phyloP scores from a whole-genome alignment of 139 green algal genomes.

The Chlorella vulgaris region DNA sequence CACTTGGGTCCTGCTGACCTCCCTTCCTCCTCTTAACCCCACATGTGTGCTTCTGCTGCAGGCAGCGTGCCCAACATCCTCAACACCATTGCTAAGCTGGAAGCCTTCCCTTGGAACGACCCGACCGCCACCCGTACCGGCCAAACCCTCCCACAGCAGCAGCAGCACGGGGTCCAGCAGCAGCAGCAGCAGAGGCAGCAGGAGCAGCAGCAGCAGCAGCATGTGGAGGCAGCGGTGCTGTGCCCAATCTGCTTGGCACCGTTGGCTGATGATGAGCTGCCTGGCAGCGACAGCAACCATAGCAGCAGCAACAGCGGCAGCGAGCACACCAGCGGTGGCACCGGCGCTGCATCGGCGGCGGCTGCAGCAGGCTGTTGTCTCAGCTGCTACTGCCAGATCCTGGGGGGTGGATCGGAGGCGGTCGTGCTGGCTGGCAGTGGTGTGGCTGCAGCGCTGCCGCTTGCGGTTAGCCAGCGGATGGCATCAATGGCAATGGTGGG shows the following conservation, averaged over 20 bases:
- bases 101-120: constrained; percentile 31
- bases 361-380: constrained; percentile 9
- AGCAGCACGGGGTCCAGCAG: too few species aligned
- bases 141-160: background rate
- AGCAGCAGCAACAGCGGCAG: background rate
- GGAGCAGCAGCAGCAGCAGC: background rate
- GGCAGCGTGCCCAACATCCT: constrained; percentile 40
- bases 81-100: constrained; percentile 31
- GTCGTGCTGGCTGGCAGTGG: background rate
- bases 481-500: too few species aligned
- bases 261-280: constrained; percentile 34
- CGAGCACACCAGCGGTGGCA: constrained; percentile 26
- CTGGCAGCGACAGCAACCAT: background rate
- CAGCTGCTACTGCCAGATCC: constrained; percentile 28
- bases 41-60: background rate
- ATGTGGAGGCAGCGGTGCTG: background rate
- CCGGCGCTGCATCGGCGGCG: background rate
- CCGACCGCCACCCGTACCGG: background rate
- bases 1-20: too few species aligned
- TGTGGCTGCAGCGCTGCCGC: too few species aligned
- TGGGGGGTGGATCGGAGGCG: background rate
- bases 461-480: too few species aligned
- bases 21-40: too few species aligned
- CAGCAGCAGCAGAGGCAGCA: constrained; percentile 7
- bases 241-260: constrained; percentile 38